Conservation (phyloP, 2,329 filamentous ascomycete genomes). For the Aspergillus sergii region DNA sequence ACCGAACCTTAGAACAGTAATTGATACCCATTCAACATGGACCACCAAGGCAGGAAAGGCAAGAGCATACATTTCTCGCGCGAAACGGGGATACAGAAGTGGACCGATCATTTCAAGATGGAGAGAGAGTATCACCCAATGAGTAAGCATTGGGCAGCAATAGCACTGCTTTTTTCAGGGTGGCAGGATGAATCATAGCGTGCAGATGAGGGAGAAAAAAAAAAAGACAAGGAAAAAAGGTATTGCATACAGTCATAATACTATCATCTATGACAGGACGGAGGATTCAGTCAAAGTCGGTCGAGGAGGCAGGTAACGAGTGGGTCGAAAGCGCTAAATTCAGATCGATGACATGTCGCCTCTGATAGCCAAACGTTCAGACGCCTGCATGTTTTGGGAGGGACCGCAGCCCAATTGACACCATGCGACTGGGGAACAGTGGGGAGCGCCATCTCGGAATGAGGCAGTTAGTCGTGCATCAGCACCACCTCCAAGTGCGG, state of each 20-base stretch:
- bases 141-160: constrained; percentile 30
- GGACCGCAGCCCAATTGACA: constrained; percentile 22
- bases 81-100: constrained; percentile 14
- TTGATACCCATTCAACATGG: constrained; percentile 25
- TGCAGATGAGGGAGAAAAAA: constrained; percentile 16
- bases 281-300: constrained; percentile 5
- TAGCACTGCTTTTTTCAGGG: constrained; percentile 16
- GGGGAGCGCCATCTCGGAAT: constrained; percentile 23
- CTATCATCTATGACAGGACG: neutral
- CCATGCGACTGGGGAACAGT: constrained; percentile 18
- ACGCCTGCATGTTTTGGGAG: constrained; percentile 23
- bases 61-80: constrained; percentile 18
- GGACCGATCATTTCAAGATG: constrained; percentile 15
- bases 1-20: constrained; percentile 26
- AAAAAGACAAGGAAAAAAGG: constrained; percentile 15
- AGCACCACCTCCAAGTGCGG: constrained; percentile 22
- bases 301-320: constrained; percentile 14
- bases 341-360: constrained; percentile 29
- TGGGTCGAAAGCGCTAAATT: constrained; percentile 24
- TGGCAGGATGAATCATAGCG: constrained; percentile 21
- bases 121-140: constrained; percentile 15
- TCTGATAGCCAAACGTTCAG: constrained; percentile 23
- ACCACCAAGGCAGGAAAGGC: constrained; percentile 16
- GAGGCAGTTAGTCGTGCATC: constrained; percentile 27
- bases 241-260: constrained; percentile 3